Evolutionary conservation across 768 basidiomycete species (phyloP).

Genomic region (Russula vinacea): DNA sequence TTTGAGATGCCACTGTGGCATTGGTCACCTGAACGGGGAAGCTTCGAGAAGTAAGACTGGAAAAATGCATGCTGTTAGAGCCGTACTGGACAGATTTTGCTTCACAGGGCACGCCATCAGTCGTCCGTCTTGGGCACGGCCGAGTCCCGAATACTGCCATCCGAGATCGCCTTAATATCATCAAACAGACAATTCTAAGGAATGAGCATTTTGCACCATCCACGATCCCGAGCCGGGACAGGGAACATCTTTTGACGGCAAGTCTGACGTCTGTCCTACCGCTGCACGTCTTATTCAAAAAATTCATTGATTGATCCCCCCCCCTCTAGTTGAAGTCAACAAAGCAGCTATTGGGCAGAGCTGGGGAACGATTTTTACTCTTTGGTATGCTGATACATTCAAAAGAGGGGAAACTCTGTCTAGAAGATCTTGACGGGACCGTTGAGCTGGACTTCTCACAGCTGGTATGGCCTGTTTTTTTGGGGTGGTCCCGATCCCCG

Average conservation of each 20-base stretch:
- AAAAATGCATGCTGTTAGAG: background rate
- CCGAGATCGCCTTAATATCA: constrained; percentile 83
- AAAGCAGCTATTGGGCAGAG: constrained; percentile 89
- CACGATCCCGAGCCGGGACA: constrained; percentile 83
- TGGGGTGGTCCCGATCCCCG: too few species aligned
- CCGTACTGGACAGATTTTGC: constrained; percentile 19
- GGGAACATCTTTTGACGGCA: constrained; percentile 85
- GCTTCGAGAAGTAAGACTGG: constrained; percentile 74
- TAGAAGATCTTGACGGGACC: constrained; percentile 91
- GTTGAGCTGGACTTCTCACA: constrained; percentile 88
- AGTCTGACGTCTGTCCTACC: constrained; percentile 29
- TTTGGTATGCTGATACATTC: constrained; percentile 89
- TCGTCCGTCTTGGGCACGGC: constrained; percentile 79
- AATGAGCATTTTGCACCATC: constrained; percentile 99
- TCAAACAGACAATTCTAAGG: constrained; percentile 87
- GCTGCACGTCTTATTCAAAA: constrained; percentile 13
- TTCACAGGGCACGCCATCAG: constrained; percentile 48
- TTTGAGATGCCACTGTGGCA: constrained; percentile 96
- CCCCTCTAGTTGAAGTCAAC: constrained; percentile 80
- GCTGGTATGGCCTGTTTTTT: constrained; percentile 51
- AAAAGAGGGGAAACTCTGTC: constrained; percentile 84
- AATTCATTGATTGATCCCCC: background rate
- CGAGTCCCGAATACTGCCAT: constrained; percentile 76
- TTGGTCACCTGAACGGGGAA: constrained; percentile 82
- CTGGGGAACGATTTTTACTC: constrained; percentile 85